These are phyloP conservation scores for Arthrobotrys sphaeroides DNA, from an alignment of 2,329 filamentous ascomycete genomes.

Conservation along the genomic window DNA sequence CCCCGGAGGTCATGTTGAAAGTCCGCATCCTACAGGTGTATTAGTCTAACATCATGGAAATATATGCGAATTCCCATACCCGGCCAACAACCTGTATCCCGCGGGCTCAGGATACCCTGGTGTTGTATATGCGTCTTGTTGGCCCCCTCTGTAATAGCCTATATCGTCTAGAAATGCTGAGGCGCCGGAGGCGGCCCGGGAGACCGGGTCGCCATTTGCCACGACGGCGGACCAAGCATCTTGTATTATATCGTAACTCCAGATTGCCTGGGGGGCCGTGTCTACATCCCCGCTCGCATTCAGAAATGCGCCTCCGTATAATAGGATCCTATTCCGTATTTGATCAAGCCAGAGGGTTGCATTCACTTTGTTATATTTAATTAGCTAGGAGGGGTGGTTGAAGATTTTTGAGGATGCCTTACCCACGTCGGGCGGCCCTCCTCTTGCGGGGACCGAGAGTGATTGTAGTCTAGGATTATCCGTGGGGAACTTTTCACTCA, in stretches of 20 bases:
- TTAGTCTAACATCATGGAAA: background rate
- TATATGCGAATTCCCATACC: constrained; percentile 15
- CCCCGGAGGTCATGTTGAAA: constrained; percentile 38
- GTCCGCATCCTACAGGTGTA: constrained; percentile 22
- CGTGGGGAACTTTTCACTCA: constrained; percentile 13
- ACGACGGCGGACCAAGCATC: constrained; percentile 26
- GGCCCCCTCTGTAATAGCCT: constrained; percentile 41
- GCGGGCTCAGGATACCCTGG: constrained; percentile 33
- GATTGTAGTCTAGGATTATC: background rate
- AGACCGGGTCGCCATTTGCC: constrained; percentile 7
- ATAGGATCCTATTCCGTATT: constrained; percentile 21
- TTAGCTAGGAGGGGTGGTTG: background rate
- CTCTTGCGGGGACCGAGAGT: background rate
- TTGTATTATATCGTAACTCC: constrained; percentile 41
- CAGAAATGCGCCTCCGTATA: constrained; percentile 38
- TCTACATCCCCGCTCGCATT: constrained; percentile 40
- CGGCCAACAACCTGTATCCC: constrained; percentile 24
- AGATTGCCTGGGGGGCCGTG: constrained; percentile 27
- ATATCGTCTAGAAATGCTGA: constrained; percentile 27
- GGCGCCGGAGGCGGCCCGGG: constrained; percentile 21
- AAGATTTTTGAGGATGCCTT: background rate
- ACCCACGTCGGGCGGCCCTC: constrained; percentile 37
- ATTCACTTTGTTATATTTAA: constrained; percentile 4
- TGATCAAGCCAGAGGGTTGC: constrained; percentile 41
- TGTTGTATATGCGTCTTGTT: constrained; percentile 36